Base-by-base conservation (phyloP, 1,284 basidiomycete genomes). In the Trametes sp. region DNA sequence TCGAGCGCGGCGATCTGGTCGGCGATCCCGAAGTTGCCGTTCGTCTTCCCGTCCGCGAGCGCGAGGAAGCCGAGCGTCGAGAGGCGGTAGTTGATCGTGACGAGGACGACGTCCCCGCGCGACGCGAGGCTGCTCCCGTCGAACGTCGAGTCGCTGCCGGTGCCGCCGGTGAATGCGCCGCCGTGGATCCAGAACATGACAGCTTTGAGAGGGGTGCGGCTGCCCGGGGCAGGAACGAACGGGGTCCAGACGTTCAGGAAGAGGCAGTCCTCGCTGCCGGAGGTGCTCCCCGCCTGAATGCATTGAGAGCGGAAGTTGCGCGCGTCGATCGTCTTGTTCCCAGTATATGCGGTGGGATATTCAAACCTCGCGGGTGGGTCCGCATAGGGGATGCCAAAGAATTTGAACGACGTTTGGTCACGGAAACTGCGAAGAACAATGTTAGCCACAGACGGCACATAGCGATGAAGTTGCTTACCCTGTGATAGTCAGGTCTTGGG, bases 161-260 rank as follows among this genome's bases (percentile, higher is more conserved):
- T 64, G 1, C 73, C 80, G 26, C 81, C 78, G 44, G 82, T 82
- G 69, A 81, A 81, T 7, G 78, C 77, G n/a, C 81, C 81, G 2
- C 81, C 81, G 67, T 82, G 80, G 50, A 83, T 80, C 73, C 77
- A 81, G 63, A 83, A 75, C 52, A 82, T 70, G 49, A 82, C 79
- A 0, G 81, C 78, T 61, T 78, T 79, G 28, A 81, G 75, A 0
- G 62, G 55, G n/a, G 64, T 57, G 11, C 64, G 52, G 13, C 69
- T 57, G 50, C 51, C 38, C 11, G 69, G 55, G 7, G 61, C 53
- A 10, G 76, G 78, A 44, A 77, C 69, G 69, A 70, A 78, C 0
- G 81, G 76, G 1, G 82, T 82, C 69, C 72, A 81, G 45, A 83
- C 74, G 72, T 83, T 83, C 31, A 82, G 70, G 67, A 76, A 80